Percentiles rank a stretch among this genome's conserved stretches.
Conservation (phyloP, 106 monocot genomes). For the Vanilla planifolia region DNA sequence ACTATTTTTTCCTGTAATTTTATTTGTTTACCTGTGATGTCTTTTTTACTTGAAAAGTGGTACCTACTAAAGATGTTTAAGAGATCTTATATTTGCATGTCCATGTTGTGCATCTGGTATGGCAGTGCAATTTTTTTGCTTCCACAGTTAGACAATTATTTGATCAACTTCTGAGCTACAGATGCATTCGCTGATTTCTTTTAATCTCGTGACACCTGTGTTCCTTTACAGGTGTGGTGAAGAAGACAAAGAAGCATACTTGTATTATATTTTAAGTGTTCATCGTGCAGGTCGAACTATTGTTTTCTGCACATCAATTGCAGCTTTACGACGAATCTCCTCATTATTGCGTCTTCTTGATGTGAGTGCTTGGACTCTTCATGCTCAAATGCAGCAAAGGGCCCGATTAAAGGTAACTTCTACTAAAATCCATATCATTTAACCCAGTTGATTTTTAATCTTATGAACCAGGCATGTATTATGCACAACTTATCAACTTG, state of each 20-base stretch:
- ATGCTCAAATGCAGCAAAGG: constrained; percentile 98
- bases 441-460: no score
- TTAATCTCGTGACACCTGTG: background rate
- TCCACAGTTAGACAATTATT: no score
- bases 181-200: no score
- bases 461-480: no score
- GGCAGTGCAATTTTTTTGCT: background rate
- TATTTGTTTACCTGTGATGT: no score
- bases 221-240: constrained; percentile 58
- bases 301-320: constrained; percentile 94
- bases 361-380: constrained; percentile 69
- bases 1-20: no score
- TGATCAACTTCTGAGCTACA: no score
- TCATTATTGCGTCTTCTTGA: constrained; percentile 58
- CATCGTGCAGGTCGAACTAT: constrained; percentile 90
- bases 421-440: no score
- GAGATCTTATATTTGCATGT: background rate
- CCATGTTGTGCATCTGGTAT: background rate
- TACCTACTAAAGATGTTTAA: background rate
- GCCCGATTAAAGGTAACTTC: constrained; percentile 83
- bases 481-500: no score
- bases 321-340: constrained; percentile 80
- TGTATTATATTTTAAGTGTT: constrained; percentile 96
- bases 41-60: no score
- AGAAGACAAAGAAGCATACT: constrained; percentile 91